Evolutionary conservation across 2,329 filamentous ascomycete species (phyloP).

Genomic region (Myriosclerotinia duriaeana): DNA sequence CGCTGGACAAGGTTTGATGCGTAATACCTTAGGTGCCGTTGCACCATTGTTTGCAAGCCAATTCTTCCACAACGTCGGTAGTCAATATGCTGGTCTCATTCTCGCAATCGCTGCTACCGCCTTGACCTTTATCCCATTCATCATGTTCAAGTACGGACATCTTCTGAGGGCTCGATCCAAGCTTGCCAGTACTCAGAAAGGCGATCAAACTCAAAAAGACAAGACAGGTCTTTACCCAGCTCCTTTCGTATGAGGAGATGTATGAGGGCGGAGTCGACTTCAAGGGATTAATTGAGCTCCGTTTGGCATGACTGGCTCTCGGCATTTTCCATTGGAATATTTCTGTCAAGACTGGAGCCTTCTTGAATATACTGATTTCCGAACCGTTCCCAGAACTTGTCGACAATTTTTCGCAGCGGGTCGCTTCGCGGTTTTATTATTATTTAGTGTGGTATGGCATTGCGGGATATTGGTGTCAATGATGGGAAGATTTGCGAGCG

Average conservation of each 20-base stretch:
- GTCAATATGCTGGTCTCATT: conserved; percentile 22
- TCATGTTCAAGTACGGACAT: conserved; percentile 24
- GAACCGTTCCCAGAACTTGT: too few relatives aligned
- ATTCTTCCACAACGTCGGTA: conserved; percentile 23
- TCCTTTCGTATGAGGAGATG: conserved; percentile 4
- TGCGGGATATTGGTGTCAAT: conserved; percentile 10
- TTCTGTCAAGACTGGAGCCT: neutral
- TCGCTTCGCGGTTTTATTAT: conserved; percentile 2
- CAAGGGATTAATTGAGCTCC: neutral
- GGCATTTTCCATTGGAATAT: neutral
- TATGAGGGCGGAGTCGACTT: too few relatives aligned
- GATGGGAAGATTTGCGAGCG: neutral
- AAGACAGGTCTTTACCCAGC: conserved; percentile 10
- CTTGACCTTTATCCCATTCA: conserved; percentile 19
- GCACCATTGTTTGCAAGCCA: conserved; percentile 23
- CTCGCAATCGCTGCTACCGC: conserved; percentile 16
- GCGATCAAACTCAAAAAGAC: neutral
- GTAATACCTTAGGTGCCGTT: conserved; percentile 22
- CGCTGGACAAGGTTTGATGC: conserved; percentile 22
- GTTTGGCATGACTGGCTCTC: neutral
- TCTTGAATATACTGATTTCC: neutral
- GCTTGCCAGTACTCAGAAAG: conserved; percentile 45
- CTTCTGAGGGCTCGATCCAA: conserved; percentile 46
- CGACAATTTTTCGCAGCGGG: neutral
- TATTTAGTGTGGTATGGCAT: conserved; percentile 13